Conservation (phyloP, 257 asterid genomes). For the Anisodus tanguticus region DNA sequence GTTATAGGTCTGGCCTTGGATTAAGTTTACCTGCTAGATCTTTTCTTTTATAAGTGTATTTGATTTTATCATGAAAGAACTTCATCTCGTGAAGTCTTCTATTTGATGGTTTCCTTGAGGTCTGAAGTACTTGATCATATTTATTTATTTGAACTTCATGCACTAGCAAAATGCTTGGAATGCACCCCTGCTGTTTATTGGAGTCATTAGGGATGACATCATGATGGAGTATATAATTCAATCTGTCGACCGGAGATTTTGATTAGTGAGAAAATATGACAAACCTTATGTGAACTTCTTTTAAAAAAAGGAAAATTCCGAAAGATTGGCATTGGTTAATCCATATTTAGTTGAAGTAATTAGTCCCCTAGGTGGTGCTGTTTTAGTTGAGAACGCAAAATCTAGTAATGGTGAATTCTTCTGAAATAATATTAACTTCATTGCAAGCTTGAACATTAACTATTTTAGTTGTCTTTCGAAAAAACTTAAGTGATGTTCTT, state of each 20-base stretch:
- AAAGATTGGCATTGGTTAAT: neutral
- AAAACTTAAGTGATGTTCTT: constrained; percentile 5
- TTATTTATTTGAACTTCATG: neutral
- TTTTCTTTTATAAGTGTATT: neutral
- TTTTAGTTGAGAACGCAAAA: neutral
- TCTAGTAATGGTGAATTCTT: neutral
- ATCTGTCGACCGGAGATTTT: neutral
- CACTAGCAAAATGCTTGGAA: constrained; percentile 7
- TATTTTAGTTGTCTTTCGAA: neutral
- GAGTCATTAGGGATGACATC: neutral
- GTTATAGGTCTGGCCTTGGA: constrained; percentile 6
- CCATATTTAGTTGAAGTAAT: neutral
- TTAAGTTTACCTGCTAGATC: constrained; percentile 1
- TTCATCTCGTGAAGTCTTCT: neutral
- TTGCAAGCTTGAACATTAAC: constrained; percentile 20
- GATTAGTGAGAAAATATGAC: neutral
- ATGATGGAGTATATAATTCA: neutral
- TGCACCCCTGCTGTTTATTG: neutral
- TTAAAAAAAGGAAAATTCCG: neutral
- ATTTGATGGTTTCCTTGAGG: neutral
- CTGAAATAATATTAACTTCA: neutral
- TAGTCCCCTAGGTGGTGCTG: neutral
- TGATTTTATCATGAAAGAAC: neutral
- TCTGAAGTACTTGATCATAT: neutral
- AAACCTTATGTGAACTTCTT: neutral